Percentiles rank a stretch among this genome's conserved stretches.
phyloP scores from a whole-genome alignment of 2,329 filamentous ascomycete species.

The Colletotrichum eremochloae region DNA sequence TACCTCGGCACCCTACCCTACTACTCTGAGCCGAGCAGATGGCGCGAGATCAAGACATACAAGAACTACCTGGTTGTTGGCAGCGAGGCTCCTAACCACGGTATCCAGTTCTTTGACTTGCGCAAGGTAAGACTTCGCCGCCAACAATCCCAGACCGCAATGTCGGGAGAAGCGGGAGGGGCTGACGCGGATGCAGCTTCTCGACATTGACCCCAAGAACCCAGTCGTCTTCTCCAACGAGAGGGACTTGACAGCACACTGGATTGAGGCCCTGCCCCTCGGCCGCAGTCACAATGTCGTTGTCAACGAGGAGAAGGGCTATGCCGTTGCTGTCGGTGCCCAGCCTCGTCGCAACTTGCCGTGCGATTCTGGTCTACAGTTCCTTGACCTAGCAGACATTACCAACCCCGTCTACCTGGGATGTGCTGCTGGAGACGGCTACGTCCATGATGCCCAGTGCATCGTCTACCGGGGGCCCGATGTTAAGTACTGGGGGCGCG shows the following conservation, averaged over 20 bases:
- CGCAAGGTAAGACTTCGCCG: constrained; percentile 51
- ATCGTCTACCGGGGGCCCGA: constrained; percentile 68
- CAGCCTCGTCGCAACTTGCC: constrained; percentile 53
- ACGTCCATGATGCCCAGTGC: constrained; percentile 73
- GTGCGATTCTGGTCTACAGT: constrained; percentile 67
- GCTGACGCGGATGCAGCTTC: constrained; percentile 47
- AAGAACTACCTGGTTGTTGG: constrained; percentile 50
- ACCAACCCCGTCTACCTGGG: constrained; percentile 66
- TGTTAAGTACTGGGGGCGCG: constrained; percentile 58
- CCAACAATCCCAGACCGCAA: not conserved
- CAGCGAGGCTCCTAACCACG: constrained; percentile 59
- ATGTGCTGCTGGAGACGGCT: constrained; percentile 67
- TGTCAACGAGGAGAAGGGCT: constrained; percentile 59
- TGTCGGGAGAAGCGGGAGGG: not conserved
- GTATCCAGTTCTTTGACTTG: constrained; percentile 72
- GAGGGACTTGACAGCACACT: constrained; percentile 49
- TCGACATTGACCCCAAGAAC: constrained; percentile 55
- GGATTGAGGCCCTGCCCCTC: constrained; percentile 48
- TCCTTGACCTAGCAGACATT: constrained; percentile 68
- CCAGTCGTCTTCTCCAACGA: constrained; percentile 47
- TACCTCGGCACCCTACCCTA: constrained; percentile 58
- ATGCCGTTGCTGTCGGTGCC: constrained; percentile 60
- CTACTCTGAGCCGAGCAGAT: constrained; percentile 48
- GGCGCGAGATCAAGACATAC: constrained; percentile 55
- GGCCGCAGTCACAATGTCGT: constrained; percentile 63